phyloP scores from a whole-genome alignment of 1,284 basidiomycete species.

The Malassezia arunalokei region DNA sequence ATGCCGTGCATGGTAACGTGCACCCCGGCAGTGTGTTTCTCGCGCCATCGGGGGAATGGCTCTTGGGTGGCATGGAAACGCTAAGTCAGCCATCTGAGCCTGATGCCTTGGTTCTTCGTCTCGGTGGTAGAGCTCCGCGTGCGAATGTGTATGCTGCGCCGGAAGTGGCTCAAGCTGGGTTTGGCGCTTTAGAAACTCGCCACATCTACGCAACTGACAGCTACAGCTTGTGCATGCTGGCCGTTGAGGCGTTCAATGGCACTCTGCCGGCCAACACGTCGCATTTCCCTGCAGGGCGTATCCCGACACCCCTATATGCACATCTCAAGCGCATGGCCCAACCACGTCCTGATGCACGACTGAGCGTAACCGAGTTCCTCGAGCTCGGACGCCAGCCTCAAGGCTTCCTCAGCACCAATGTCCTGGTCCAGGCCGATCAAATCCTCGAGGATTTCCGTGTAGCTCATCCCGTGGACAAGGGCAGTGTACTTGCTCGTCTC shows the following conservation, averaged over 20 bases:
- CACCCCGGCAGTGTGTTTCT: conserved; percentile 71
- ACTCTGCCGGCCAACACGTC: conserved; percentile 53
- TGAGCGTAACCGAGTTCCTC: conserved; percentile 51
- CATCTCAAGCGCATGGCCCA: conserved; percentile 76
- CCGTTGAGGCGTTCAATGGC: conserved; percentile 36
- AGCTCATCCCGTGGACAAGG: conserved; percentile 69
- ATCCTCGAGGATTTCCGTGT: conserved; percentile 79
- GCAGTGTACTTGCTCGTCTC: conserved; percentile 40
- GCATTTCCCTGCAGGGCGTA: conserved; percentile 60
- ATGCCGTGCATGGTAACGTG: conserved; percentile 68
- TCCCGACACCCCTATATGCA: conserved; percentile 66
- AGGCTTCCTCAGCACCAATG: conserved; percentile 76
- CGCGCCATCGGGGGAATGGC: conserved; percentile 76
- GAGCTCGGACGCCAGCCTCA: conserved; percentile 40
- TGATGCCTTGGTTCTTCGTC: conserved; percentile 21
- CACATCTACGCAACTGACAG: conserved; percentile 28
- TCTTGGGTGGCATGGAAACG: conserved; percentile 82
- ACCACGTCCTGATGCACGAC: conserved; percentile 67
- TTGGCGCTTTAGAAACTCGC: conserved; percentile 41
- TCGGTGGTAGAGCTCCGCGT: conserved; percentile 34
- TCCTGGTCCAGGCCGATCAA: conserved; percentile 69
- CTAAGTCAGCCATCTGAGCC: conserved; percentile 54
- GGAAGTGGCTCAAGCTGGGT: conserved; percentile 81
- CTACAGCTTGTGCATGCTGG: conserved; percentile 30
- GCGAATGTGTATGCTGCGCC: conserved; percentile 53